Percentiles rank a stretch among this genome's conserved stretches.
Evolutionary conservation across 345 rosid genomes (phyloP).

Genomic region (Gossypium turneri): DNA sequence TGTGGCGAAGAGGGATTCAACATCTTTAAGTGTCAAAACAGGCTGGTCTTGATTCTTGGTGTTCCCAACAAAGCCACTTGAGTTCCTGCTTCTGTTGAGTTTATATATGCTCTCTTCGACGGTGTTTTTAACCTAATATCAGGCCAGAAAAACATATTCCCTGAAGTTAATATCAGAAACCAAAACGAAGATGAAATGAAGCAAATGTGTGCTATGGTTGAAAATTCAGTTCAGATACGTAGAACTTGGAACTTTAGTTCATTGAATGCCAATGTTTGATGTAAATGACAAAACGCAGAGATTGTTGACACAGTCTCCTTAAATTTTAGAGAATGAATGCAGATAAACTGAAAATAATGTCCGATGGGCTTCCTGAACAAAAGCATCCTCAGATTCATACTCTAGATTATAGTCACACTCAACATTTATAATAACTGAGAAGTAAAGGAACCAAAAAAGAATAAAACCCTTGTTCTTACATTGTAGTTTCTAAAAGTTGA

Average conservation of each 20-base stretch:
- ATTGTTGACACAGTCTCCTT: neutral
- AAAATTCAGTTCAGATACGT: neutral
- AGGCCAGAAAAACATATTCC: constrained; percentile 13
- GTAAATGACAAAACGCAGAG: neutral
- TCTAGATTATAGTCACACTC: neutral
- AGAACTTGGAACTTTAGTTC: neutral
- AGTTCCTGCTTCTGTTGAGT: constrained; percentile 72
- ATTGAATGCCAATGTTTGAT: neutral
- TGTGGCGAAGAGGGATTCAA: constrained; percentile 66
- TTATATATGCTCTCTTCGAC: constrained; percentile 95
- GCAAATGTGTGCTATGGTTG: neutral
- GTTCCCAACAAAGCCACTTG: constrained; percentile 60
- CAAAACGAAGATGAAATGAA: neutral
- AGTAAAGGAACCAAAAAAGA: neutral
- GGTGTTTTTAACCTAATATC: constrained; percentile 58
- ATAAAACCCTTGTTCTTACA: neutral
- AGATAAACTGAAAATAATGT: neutral
- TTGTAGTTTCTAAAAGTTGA: neutral
- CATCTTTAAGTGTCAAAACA: constrained; percentile 64
- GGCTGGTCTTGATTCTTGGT: constrained; percentile 89
- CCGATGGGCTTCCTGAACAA: neutral
- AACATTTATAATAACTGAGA: neutral
- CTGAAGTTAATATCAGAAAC: neutral
- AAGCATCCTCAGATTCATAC: neutral
- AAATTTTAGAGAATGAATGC: neutral